Evolutionary conservation across 2,329 filamentous ascomycete genomes (phyloP).

Genomic region (Didymella pinodella): DNA sequence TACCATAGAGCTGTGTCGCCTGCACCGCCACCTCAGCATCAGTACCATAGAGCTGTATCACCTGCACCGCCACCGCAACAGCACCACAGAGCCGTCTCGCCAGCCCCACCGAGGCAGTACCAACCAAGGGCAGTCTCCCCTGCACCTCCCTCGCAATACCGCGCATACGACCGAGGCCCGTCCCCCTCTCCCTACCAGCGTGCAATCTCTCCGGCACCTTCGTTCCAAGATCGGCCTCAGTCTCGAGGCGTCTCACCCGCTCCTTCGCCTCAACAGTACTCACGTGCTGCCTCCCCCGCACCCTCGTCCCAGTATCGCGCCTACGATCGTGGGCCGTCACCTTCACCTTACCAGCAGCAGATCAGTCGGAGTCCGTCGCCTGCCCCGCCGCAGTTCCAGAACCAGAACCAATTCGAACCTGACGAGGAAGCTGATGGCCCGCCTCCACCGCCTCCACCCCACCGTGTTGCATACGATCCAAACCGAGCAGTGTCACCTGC

Average conservation of each 20-base stretch:
- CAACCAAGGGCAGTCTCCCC: constrained; percentile 39
- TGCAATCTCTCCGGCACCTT: constrained; percentile 43
- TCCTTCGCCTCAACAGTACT: constrained; percentile 40
- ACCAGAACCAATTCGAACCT: constrained; percentile 28
- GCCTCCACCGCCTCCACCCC: constrained; percentile 84
- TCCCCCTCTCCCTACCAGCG: constrained; percentile 44
- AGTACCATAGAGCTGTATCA: constrained; percentile 23
- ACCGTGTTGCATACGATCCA: constrained; percentile 65
- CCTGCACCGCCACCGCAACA: constrained; percentile 31
- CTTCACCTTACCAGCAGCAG: constrained; percentile 47
- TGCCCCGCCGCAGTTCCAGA: constrained; percentile 40
- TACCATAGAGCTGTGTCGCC: constrained; percentile 39
- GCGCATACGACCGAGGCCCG: constrained; percentile 33
- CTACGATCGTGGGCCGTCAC: constrained; percentile 53
- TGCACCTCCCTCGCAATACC: constrained; percentile 38
- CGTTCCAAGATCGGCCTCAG: constrained; percentile 33
- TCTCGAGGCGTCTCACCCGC: constrained; percentile 43
- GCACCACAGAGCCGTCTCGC: constrained; percentile 26
- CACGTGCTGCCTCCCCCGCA: constrained; percentile 42
- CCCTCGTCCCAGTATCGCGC: constrained; percentile 48
- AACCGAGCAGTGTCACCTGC: constrained; percentile 49
- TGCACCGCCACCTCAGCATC: constrained; percentile 30
- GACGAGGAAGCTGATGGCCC: constrained; percentile 67
- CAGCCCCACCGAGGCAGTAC: constrained; percentile 36
- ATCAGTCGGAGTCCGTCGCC: constrained; percentile 40